Base-by-base conservation (phyloP, 768 basidiomycete species). In the Mycena capillaripes region DNA sequence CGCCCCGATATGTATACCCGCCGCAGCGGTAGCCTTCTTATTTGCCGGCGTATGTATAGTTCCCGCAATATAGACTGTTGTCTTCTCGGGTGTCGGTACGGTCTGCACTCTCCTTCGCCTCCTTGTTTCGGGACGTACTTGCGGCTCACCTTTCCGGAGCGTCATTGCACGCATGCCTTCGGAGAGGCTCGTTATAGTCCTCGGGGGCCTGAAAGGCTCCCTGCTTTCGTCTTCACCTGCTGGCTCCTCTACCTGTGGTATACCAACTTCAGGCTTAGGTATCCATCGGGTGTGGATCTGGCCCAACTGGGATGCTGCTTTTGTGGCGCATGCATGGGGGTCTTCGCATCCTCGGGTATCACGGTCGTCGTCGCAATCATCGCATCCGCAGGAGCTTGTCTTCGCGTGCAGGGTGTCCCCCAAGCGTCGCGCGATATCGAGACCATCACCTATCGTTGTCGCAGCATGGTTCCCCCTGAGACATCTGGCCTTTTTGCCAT, bases 251-350 rank as follows among this genome's bases (percentile, higher is more conserved):
- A 3, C 14, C 27, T 6, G 16, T 29, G 12, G 11, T 14, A 5
- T 27, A 4, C 3, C 27, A 2, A 3, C 52, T 4, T 29, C 7
- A 3, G 48, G 3, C 25, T 25, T 10, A 5, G 48, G 48, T 10
- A 50, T 25, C 48, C 48, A 50, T 12, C 4, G 29, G 14, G 52
- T 25, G 3, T 16, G 52, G 10, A 53, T 53, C 25, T 53, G 52
- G 23, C 38, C 16, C 25, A 59, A 25, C 9, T 25, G 52, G 12
- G 52, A 30, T 4, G 58, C 40, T 6, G 58, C 70, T 10, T 30
- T 27, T 0, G 19, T 52, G 5, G 55, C 63, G 46, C 73, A 75
- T 19, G 52, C 19, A 52, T 71, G 70, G 4, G 73, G 73, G 38
- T 71, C 59, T 29, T 36, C 23, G 38, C 73, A 75, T 25, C 53